Evolutionary conservation across 2,329 filamentous ascomycete genomes (phyloP).

Genomic region (Pseudopyrenochaeta lycopersici): DNA sequence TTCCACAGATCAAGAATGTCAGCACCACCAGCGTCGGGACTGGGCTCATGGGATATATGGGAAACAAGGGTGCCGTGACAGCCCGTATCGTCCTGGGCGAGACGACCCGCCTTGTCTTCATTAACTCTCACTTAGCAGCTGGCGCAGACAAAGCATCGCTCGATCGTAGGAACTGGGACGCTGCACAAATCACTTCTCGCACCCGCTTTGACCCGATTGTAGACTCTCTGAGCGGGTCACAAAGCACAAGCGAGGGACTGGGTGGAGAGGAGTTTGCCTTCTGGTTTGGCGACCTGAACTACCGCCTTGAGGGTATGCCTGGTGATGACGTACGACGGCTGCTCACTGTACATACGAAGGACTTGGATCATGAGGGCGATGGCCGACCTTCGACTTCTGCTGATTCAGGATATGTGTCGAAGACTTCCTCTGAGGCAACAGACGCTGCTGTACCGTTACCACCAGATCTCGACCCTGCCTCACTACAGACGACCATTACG

Average conservation of each 20-base stretch:
- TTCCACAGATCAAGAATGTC: conserved; percentile 78
- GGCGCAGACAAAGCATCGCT: conserved; percentile 80
- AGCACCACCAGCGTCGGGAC: conserved; percentile 87
- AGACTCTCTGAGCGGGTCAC: conserved; percentile 69
- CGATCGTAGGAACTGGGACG: conserved; percentile 91
- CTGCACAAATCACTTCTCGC: conserved; percentile 76
- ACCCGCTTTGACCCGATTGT: conserved; percentile 80
- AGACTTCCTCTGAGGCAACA: conserved; percentile 19
- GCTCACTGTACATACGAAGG: conserved; percentile 85
- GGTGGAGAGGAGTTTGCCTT: conserved; percentile 94
- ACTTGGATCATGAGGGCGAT: conserved; percentile 53
- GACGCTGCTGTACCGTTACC: conserved; percentile 47
- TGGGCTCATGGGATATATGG: conserved; percentile 89
- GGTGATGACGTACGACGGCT: conserved; percentile 89
- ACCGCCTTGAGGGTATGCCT: conserved; percentile 85
- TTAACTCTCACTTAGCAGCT: conserved; percentile 91
- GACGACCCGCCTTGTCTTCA: conserved; percentile 85
- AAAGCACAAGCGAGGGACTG: conserved; percentile 70
- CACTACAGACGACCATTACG: conserved; percentile 85
- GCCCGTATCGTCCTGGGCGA: conserved; percentile 87
- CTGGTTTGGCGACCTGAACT: conserved; percentile 97
- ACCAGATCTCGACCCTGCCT: conserved; percentile 76
- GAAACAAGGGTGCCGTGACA: conserved; percentile 92
- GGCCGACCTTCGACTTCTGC: conserved; percentile 24
- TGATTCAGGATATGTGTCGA: conserved; percentile 29